Conservation (phyloP, 164 flowering plant genomes). For the Buxus sempervirens region DNA sequence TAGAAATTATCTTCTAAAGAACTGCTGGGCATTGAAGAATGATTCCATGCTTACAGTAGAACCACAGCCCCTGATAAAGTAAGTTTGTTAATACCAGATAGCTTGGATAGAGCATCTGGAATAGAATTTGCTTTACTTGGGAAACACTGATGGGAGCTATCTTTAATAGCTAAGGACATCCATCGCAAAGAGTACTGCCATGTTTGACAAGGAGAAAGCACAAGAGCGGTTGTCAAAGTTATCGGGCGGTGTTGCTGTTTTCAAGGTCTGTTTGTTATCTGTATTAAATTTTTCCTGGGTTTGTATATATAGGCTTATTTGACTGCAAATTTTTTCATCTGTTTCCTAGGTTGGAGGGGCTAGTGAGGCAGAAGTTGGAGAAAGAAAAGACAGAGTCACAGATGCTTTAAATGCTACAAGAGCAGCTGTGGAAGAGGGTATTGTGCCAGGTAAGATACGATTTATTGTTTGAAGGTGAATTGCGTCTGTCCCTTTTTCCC, state of each 20-base stretch:
- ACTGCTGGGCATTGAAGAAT: too few relatives aligned
- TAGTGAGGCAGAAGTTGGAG: slow-evolving; percentile 86
- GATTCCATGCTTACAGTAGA: too few relatives aligned
- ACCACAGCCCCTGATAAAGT: background rate
- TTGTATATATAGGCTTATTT: background rate
- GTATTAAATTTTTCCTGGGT: background rate
- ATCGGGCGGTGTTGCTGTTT: slow-evolving; percentile 87
- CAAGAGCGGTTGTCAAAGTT: slow-evolving; percentile 78
- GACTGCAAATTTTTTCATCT: slow-evolving; percentile 4
- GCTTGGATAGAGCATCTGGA: background rate
- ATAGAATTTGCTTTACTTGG: background rate
- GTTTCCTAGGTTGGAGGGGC: slow-evolving; percentile 72
- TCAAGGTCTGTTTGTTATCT: slow-evolving; percentile 47
- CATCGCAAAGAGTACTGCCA: slow-evolving; percentile 57
- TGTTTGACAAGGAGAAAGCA: slow-evolving; percentile 87
- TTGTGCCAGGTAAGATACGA: slow-evolving; percentile 63
- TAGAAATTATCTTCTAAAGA: too few relatives aligned
- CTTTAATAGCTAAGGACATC: slow-evolving; percentile 51
- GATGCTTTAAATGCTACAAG: slow-evolving; percentile 88
- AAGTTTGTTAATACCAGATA: background rate
- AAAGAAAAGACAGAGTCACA: slow-evolving; percentile 77
- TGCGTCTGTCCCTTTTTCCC: too few relatives aligned
- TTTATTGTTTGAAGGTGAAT: background rate
- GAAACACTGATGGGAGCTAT: slow-evolving; percentile 5
- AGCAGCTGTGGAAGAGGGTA: slow-evolving; percentile 94